phyloP scores from a whole-genome alignment of 2,329 filamentous ascomycete genomes.

The Anisogramma anomala region DNA sequence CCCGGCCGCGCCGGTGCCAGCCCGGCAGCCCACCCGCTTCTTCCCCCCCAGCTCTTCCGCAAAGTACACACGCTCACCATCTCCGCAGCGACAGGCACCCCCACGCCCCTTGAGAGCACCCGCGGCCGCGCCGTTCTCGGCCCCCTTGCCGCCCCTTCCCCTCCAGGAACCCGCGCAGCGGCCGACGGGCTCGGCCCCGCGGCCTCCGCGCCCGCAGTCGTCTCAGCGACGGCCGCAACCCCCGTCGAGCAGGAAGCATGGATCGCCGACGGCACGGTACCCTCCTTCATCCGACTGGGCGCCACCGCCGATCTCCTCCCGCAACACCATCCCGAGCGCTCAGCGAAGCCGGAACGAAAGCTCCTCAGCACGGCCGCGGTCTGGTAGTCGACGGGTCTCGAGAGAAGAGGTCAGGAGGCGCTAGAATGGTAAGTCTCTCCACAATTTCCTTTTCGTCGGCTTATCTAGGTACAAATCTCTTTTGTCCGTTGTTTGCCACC shows the following conservation, averaged over 20 bases:
- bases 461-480: too few species aligned
- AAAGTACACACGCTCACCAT: too few species aligned
- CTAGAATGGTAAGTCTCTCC: too few species aligned
- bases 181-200: too few species aligned
- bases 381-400: neutral
- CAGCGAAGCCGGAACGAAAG: neutral
- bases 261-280: neutral
- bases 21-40: neutral
- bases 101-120: too few species aligned
- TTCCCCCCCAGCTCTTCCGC: neutral
- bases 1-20: neutral
- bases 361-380: neutral
- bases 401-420: neutral
- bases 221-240: neutral
- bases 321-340: neutral
- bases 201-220: too few species aligned
- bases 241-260: neutral
- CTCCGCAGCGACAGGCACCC: too few species aligned
- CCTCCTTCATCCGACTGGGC: neutral
- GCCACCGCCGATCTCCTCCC: neutral
- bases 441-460: neutral
- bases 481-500: too few species aligned
- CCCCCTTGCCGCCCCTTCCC: too few species aligned
- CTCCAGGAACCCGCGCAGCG: too few species aligned
- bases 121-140: too few species aligned